phyloP scores from a whole-genome alignment of 768 basidiomycete species.

The Asterophora parasitica region DNA sequence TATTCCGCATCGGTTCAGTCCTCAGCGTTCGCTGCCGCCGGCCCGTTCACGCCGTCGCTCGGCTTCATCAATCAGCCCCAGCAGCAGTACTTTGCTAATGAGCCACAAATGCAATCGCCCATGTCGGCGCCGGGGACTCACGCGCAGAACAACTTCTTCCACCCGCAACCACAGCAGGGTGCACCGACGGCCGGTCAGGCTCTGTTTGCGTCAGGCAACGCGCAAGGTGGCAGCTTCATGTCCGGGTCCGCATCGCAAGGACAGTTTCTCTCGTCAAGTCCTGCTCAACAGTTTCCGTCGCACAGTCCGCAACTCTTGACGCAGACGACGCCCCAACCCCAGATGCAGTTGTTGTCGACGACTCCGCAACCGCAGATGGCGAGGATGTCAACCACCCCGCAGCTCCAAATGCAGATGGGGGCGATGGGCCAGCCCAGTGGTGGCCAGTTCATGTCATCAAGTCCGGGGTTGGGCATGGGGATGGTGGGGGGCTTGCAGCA shows the following conservation, averaged over 20 bases:
- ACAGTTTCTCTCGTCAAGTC: slow-evolving; percentile 30
- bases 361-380: slow-evolving; percentile 29
- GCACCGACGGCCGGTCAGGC: slow-evolving; percentile 10
- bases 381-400: slow-evolving; percentile 21
- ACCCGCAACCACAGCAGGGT: slow-evolving; percentile 21
- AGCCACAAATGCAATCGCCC: slow-evolving; percentile 16
- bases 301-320: slow-evolving; percentile 30
- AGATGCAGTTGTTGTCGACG: slow-evolving; percentile 11
- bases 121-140: slow-evolving; percentile 14
- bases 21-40: slow-evolving; percentile 2
- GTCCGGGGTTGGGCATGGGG: slow-evolving; percentile 5
- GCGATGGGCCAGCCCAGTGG: no score
- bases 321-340: slow-evolving; percentile 18
- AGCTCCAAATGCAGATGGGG: slow-evolving; percentile 21
- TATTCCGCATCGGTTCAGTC: slow-evolving; percentile 9
- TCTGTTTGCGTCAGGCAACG: slow-evolving; percentile 7
- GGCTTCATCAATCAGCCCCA: slow-evolving; percentile 7
- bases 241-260: slow-evolving; percentile 24
- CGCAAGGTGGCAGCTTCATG: slow-evolving; percentile 19
- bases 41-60: slow-evolving; percentile 2
- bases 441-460: no score
- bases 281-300: slow-evolving; percentile 28
- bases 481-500: slow-evolving; percentile 16
- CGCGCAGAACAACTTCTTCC: slow-evolving; percentile 16
- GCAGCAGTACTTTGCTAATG: slow-evolving; percentile 19